Evolutionary conservation across 2,329 filamentous ascomycete species (phyloP).

Genomic region (Harringtonia lauricola): DNA sequence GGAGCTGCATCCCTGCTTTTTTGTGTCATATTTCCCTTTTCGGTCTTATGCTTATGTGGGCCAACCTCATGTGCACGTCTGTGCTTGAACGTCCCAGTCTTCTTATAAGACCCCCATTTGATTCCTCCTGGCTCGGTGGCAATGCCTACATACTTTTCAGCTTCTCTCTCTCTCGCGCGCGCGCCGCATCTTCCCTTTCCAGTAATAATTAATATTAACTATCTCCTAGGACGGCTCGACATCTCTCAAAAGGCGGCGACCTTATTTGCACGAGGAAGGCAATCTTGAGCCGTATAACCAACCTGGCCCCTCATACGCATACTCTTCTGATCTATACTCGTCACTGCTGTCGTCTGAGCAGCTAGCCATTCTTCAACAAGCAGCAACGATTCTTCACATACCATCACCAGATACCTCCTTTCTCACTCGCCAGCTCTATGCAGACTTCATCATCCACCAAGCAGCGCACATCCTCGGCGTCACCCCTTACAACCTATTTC

Average conservation of each 20-base stretch:
- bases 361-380: conserved; percentile 15
- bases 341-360: conserved; percentile 16
- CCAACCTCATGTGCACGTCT: too few relatives aligned
- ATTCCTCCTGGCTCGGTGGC: too few relatives aligned
- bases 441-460: conserved; percentile 18
- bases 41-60: too few relatives aligned
- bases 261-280: conserved; percentile 25
- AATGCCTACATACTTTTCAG: not conserved
- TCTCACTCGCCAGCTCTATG: conserved; percentile 8
- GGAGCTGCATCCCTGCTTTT: too few relatives aligned
- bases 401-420: conserved; percentile 12
- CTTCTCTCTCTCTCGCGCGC: not conserved
- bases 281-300: not conserved
- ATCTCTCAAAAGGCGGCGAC: conserved; percentile 31
- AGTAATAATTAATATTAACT: not conserved
- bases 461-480: conserved; percentile 22
- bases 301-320: not conserved
- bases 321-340: not conserved
- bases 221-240: conserved; percentile 16
- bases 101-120: too few relatives aligned
- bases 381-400: conserved; percentile 12
- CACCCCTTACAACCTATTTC: conserved; percentile 18
- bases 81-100: too few relatives aligned
- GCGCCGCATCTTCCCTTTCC: not conserved
- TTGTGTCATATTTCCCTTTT: too few relatives aligned